Base-by-base conservation (phyloP, 2,329 filamentous ascomycete genomes). In the Cladosporium velox region DNA sequence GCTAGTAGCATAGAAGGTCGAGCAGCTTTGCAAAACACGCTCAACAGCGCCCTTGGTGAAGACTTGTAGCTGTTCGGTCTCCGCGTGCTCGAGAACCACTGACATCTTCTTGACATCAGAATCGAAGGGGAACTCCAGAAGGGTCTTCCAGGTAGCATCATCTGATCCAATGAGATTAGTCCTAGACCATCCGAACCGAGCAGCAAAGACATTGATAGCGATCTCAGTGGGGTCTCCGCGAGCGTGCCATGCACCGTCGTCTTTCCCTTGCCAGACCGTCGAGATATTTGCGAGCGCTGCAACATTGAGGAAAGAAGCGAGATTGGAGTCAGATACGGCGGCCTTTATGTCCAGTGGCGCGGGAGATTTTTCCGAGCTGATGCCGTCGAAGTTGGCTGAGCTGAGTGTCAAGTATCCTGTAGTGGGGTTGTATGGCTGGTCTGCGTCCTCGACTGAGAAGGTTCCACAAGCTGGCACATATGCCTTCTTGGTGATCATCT, bases 61-160 rank as follows among this genome's bases (percentile, higher is more conserved):
- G 54, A 87, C 79, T 75, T 78, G 82, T 60, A 72, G 67, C 59
- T 75, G 68, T 47, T 75, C 68, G 24, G 66, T 73, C 72, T 89
- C 88, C 59, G 90, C 86, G 44, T 91, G 88, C 47, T 71, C 70
- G 74, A 89, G 90, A 61, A 91, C 87, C 35, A 91, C 88, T 0
- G 88, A 90, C 90, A 91, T 92, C 71, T 88, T 90, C 80, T 92
- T 92, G 68, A 91, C 85, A 65, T 86, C 86, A 0, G 89, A 91
- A 72, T 92, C 90, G 68, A 92, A 92, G 0, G 89, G 90, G 66
- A 89, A 91, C 71, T 92, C 90, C 1, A 87, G 86, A 26, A 88
- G 78, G 68, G 89, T 82, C 18, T 78, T 80, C 86, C 86, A 89
- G 28, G 79, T 71, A 24, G 77, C 73, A 52, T 83, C 78, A 3